phyloP scores from a whole-genome alignment of 1,284 basidiomycete genomes.

The Dichomitus squalens region DNA sequence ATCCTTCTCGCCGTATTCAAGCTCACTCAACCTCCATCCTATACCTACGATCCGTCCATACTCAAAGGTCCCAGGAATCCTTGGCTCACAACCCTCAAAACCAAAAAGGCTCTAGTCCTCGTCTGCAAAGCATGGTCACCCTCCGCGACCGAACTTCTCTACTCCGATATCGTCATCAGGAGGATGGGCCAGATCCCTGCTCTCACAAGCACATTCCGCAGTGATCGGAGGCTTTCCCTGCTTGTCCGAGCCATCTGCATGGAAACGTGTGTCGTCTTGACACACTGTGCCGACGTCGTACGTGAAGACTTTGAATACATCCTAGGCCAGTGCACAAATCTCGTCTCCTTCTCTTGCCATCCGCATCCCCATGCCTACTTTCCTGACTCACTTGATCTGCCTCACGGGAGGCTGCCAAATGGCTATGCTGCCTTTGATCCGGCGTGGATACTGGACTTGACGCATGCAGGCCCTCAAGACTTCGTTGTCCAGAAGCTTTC shows the following conservation, averaged over 20 bases:
- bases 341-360: not conserved
- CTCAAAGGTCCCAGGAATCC: not conserved
- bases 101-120: slow-evolving; percentile 2
- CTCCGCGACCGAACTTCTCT: slow-evolving; percentile 1
- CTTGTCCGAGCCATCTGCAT: not conserved
- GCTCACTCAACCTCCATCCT: not conserved
- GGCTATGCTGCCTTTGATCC: too few relatives aligned
- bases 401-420: too few relatives aligned
- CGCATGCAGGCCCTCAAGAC: not conserved
- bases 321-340: not conserved
- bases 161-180: slow-evolving; percentile 3
- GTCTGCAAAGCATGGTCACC: slow-evolving; percentile 4
- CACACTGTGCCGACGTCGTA: not conserved
- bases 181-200: slow-evolving; percentile 6
- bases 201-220: not conserved
- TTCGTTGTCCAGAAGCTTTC: not conserved
- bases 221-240: not conserved
- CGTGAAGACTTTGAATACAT: not conserved
- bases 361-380: too few relatives aligned
- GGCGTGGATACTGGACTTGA: too few relatives aligned
- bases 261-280: not conserved
- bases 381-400: too few relatives aligned
- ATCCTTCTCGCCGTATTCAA: not conserved
- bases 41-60: not conserved
- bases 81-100: not conserved